These are phyloP conservation scores for Penicillium verrucosum DNA, from an alignment of 2,329 filamentous ascomycete species.

Conservation along the genomic window DNA sequence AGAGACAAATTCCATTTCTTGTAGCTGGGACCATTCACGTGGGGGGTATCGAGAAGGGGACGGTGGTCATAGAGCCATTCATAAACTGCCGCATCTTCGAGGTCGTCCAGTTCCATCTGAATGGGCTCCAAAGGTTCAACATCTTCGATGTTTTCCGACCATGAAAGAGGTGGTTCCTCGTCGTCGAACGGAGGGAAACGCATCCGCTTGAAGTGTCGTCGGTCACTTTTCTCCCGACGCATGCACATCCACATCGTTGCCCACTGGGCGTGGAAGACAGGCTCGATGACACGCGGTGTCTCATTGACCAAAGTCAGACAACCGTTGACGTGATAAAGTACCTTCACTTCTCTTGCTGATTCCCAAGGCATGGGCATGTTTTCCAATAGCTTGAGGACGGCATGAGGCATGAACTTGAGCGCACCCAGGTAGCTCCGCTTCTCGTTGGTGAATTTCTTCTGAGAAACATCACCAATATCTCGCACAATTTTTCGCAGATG, in stretches of 20 bases:
- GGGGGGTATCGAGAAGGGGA: conserved; percentile 81
- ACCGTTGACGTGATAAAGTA: conserved; percentile 96
- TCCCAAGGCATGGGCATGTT: conserved; percentile 99
- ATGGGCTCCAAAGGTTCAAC: conserved; percentile 97
- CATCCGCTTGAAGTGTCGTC: conserved; percentile 97
- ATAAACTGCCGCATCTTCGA: conserved; percentile 83
- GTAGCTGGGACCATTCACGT: conserved; percentile 96
- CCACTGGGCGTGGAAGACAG: conserved; percentile 97
- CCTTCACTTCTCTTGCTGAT: conserved; percentile 91
- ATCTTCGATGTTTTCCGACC: conserved; percentile 98
- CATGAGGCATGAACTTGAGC: conserved; percentile 98
- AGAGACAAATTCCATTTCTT: conserved; percentile 91
- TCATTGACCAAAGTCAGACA: conserved; percentile 97
- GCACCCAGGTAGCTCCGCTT: conserved; percentile 97
- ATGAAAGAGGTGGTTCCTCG: conserved; percentile 93
- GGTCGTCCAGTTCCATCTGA: conserved; percentile 95
- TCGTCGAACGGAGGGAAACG: conserved; percentile 98
- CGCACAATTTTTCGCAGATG: conserved; percentile 97
- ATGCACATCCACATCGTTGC: conserved; percentile 99
- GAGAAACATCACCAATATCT: conserved; percentile 97
- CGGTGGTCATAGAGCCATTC: conserved; percentile 98
- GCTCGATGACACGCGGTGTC: conserved; percentile 92
- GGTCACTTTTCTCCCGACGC: conserved; percentile 95
- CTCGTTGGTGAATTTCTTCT: conserved; percentile 98
- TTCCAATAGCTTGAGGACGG: conserved; percentile 92